A percentile compares a stretch with the other conserved stretches of the same genome.
Evolutionary conservation across 331 rosid species (phyloP).

Genomic region (Pyrus hybrid): DNA sequence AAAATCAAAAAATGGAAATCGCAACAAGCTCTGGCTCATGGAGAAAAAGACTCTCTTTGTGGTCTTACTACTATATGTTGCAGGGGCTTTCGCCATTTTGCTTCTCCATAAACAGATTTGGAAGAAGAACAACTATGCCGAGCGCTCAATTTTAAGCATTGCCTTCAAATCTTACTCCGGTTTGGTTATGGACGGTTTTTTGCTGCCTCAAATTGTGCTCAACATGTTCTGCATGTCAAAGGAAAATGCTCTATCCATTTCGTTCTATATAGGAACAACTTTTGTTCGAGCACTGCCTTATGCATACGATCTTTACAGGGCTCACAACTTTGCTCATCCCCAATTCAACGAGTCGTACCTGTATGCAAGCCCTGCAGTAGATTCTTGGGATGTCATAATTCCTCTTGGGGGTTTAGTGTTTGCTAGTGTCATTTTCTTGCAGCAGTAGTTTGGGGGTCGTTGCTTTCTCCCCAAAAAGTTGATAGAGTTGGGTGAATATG

Average conservation of each 20-base stretch:
- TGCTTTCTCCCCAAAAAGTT: constrained; percentile 35
- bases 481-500: constrained; percentile 11
- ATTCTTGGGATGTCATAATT: constrained; percentile 48
- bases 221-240: constrained; percentile 35
- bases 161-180: constrained; percentile 42
- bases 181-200: constrained; percentile 48
- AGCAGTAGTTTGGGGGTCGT: constrained; percentile 48
- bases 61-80: no score
- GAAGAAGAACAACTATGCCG: constrained; percentile 3
- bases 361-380: constrained; percentile 37
- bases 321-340: constrained; percentile 12
- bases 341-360: constrained; percentile 13
- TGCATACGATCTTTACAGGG: constrained; percentile 50
- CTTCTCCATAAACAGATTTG: constrained; percentile 13
- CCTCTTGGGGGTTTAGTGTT: constrained; percentile 35
- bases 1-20: constrained; percentile 26
- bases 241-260: constrained; percentile 25
- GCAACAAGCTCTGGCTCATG: constrained; percentile 18
- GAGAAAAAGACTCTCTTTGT: constrained; percentile 35
- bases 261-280: constrained; percentile 58
- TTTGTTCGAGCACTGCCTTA: constrained; percentile 46
- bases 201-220: constrained; percentile 53
- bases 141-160: constrained; percentile 21
- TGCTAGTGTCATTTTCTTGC: constrained; percentile 43
- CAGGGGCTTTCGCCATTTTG: constrained; percentile 28